Evolutionary conservation across 768 basidiomycete genomes (phyloP).

Genomic region (Termitomyces sp.): DNA sequence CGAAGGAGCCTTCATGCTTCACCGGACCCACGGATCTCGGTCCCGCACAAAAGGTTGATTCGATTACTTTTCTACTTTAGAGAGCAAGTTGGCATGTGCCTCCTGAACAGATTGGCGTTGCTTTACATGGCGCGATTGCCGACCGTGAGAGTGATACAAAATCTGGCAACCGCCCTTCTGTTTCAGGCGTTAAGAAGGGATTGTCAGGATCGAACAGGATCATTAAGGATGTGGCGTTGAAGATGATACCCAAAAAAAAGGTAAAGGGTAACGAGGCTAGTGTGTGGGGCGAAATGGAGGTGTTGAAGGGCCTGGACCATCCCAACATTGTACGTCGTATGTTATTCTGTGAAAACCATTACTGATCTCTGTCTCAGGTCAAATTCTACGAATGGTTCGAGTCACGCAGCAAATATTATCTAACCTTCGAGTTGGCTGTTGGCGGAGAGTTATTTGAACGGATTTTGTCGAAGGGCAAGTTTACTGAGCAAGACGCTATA

Average conservation of each 20-base stretch:
- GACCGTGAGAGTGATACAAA: constrained; percentile 15
- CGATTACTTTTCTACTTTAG: constrained; percentile 32
- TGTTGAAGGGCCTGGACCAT: constrained; percentile 85
- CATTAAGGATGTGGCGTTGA: constrained; percentile 76
- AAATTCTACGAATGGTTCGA: constrained; percentile 98
- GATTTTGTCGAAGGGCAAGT: constrained; percentile 81
- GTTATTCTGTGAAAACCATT: neutral
- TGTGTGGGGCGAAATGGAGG: constrained; percentile 93
- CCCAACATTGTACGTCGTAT: constrained; percentile 73
- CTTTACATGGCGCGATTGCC: constrained; percentile 55
- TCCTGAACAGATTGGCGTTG: constrained; percentile 48
- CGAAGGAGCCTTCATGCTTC: neutral
- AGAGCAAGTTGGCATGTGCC: constrained; percentile 79
- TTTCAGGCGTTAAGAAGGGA: constrained; percentile 13
- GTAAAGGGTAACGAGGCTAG: constrained; percentile 87
- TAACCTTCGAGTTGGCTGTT: constrained; percentile 90
- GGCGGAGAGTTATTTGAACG: constrained; percentile 96
- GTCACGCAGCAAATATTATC: constrained; percentile 88
- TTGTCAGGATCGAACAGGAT: constrained; percentile 25
- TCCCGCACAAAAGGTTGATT: neutral
- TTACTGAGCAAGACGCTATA: constrained; percentile 91
- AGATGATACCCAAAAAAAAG: constrained; percentile 93
- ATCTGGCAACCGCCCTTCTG: constrained; percentile 17
- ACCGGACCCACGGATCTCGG: neutral
- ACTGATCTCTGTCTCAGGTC: constrained; percentile 45